Percentiles rank a stretch among this genome's conserved stretches.
These are phyloP conservation scores for Boletus subparvulus DNA, from an alignment of 768 basidiomycete species.

Conservation along the genomic window DNA sequence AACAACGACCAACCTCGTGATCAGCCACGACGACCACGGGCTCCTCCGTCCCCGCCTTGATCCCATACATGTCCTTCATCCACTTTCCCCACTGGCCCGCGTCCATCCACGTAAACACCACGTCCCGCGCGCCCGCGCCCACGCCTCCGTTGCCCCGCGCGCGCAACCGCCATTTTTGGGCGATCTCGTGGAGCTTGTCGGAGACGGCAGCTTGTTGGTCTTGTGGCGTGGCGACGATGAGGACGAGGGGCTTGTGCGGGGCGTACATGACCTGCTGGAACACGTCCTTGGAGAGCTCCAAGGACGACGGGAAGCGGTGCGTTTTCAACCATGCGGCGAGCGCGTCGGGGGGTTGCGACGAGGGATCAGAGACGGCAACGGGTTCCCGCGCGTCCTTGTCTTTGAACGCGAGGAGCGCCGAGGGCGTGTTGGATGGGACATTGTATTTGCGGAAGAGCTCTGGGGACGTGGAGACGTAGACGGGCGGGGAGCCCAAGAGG, in stretches of 20 bases:
- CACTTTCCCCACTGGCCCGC: constrained; percentile 79
- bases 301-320: constrained; percentile 69
- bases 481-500: constrained; percentile 47
- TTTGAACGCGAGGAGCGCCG: constrained; percentile 69
- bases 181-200: constrained; percentile 50
- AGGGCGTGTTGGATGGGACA: constrained; percentile 42
- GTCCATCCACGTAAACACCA: constrained; percentile 92
- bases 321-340: constrained; percentile 58
- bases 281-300: constrained; percentile 74
- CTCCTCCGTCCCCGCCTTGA: constrained; percentile 36
- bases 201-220: constrained; percentile 41
- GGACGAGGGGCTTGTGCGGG: constrained; percentile 70
- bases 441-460: constrained; percentile 36
- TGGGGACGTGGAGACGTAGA: constrained; percentile 42
- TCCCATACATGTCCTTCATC: constrained; percentile 90
- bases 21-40: constrained; percentile 70
- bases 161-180: constrained; percentile 55
- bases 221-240: constrained; percentile 58
- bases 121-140: constrained; percentile 40
- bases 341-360: background rate
- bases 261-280: constrained; percentile 89
- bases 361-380: constrained; percentile 41
- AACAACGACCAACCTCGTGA: constrained; percentile 42
- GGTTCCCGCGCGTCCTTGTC: constrained; percentile 51
- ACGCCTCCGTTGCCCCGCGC: constrained; percentile 21